Conservation (phyloP, 2,329 filamentous ascomycete species). For the Cladosporium phlei region DNA sequence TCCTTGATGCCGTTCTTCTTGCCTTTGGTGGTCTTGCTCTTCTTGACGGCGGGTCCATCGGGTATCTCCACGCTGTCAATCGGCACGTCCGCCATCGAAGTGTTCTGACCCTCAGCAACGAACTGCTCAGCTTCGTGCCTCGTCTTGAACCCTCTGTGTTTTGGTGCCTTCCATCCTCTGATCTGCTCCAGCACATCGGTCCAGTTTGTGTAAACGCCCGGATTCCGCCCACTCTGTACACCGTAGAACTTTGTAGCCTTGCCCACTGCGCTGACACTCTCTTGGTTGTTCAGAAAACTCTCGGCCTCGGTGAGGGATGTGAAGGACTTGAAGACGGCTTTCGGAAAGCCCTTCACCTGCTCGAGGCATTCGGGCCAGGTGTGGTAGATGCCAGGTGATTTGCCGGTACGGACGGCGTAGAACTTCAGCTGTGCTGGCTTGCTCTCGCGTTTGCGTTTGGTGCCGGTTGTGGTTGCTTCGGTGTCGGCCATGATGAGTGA, state of each 20-base stretch:
- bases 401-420: slow-evolving; percentile 60
- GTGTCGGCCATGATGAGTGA: slow-evolving; percentile 13
- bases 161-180: slow-evolving; percentile 63
- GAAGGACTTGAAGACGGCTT: slow-evolving; percentile 66
- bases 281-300: slow-evolving; percentile 63
- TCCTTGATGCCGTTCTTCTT: slow-evolving; percentile 32
- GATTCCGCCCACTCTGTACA: slow-evolving; percentile 53
- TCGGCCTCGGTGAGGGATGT: slow-evolving; percentile 68
- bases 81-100: slow-evolving; percentile 10
- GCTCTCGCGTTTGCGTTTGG: slow-evolving; percentile 52
- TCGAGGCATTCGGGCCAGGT: slow-evolving; percentile 58
- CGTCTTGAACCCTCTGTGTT: slow-evolving; percentile 47
- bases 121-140: slow-evolving; percentile 70
- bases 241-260: slow-evolving; percentile 52
- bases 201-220: slow-evolving; percentile 65
- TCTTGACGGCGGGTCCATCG: slow-evolving; percentile 32
- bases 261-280: slow-evolving; percentile 14
- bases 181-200: slow-evolving; percentile 67
- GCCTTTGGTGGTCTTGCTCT: slow-evolving; percentile 38
- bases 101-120: slow-evolving; percentile 45
- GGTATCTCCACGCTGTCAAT: slow-evolving; percentile 20
- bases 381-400: slow-evolving; percentile 58
- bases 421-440: slow-evolving; percentile 46
- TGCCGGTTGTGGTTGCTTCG: slow-evolving; percentile 35
- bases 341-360: slow-evolving; percentile 58